Evolutionary conservation across 257 asterid species (phyloP).

Genomic region (Anisodus tanguticus): DNA sequence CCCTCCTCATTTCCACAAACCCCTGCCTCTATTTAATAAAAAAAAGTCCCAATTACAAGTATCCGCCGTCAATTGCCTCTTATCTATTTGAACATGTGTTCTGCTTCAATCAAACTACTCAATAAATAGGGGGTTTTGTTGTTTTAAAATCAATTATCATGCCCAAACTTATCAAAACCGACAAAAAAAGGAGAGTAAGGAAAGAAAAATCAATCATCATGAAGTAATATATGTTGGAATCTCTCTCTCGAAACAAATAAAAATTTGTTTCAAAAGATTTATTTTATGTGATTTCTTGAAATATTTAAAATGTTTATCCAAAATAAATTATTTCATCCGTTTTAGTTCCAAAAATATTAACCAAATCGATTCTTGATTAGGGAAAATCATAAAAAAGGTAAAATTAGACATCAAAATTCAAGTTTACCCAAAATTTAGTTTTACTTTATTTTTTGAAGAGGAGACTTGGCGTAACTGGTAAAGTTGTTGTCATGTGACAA

Average conservation of each 20-base stretch:
- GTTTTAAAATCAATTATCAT: neutral
- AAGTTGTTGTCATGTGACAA: too few species aligned
- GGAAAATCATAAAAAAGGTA: neutral
- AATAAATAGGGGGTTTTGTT: neutral
- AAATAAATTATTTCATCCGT: neutral
- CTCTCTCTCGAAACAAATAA: too few species aligned
- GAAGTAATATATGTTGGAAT: neutral
- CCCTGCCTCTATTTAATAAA: too few species aligned
- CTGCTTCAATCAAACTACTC: neutral
- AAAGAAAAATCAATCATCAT: neutral
- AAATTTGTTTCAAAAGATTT: neutral
- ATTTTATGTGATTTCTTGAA: neutral
- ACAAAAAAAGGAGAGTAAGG: too few species aligned
- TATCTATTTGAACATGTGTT: neutral
- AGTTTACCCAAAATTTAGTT: neutral
- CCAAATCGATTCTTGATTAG: neutral
- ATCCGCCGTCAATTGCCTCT: neutral
- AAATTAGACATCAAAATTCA: neutral
- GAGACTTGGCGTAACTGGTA: too few species aligned
- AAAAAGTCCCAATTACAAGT: too few species aligned
- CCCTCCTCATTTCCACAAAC: too few species aligned
- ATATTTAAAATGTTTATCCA: neutral
- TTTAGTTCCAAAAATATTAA: neutral
- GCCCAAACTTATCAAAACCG: neutral
- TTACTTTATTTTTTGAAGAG: neutral